A percentile compares a stretch with the other conserved stretches of the same genome.
phyloP scores from a whole-genome alignment of 176 grass and related monocot species.

The Paspalum vaginatum region DNA sequence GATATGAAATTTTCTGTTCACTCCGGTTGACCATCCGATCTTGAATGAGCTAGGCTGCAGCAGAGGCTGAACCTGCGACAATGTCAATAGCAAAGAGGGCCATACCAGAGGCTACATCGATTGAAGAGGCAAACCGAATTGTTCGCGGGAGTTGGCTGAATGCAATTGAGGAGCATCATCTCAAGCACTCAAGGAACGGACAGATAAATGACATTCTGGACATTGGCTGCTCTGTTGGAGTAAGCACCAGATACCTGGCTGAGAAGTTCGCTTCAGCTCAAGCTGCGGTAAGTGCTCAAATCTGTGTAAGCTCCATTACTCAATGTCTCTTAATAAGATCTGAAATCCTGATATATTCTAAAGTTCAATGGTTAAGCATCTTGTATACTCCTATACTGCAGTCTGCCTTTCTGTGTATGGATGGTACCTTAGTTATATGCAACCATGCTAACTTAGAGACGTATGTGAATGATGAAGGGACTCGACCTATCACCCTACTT shows the following conservation, averaged over 20 bases:
- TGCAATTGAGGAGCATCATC: conserved; percentile 26
- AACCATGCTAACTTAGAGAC: not conserved
- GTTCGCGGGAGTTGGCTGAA: conserved; percentile 75
- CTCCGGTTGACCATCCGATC: conserved; percentile 14
- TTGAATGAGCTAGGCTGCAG: conserved; percentile 63
- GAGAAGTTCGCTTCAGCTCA: conserved; percentile 72
- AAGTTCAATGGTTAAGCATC: not conserved
- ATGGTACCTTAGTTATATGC: not conserved
- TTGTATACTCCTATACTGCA: not conserved
- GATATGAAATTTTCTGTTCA: conserved; percentile 18
- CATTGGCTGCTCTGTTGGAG: conserved; percentile 86
- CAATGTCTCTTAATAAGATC: not conserved
- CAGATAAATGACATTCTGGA: conserved; percentile 56
- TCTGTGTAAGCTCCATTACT: not conserved
- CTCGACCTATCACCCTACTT: conserved; percentile 42
- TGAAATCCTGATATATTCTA: not conserved
- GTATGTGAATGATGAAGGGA: not conserved
- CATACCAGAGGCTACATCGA: conserved; percentile 59
- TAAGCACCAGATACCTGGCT: conserved; percentile 73
- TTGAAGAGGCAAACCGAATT: conserved; percentile 28
- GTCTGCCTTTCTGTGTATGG: not conserved
- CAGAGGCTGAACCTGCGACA: conserved; percentile 83
- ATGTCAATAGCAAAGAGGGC: conserved; percentile 86
- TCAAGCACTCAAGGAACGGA: not conserved
- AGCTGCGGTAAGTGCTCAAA: conserved; percentile 56